A percentile compares a stretch with the other conserved stretches of the same genome.
Evolutionary conservation across 805 yeast species (phyloP).

Genomic region (Metschnikowia borealis): DNA sequence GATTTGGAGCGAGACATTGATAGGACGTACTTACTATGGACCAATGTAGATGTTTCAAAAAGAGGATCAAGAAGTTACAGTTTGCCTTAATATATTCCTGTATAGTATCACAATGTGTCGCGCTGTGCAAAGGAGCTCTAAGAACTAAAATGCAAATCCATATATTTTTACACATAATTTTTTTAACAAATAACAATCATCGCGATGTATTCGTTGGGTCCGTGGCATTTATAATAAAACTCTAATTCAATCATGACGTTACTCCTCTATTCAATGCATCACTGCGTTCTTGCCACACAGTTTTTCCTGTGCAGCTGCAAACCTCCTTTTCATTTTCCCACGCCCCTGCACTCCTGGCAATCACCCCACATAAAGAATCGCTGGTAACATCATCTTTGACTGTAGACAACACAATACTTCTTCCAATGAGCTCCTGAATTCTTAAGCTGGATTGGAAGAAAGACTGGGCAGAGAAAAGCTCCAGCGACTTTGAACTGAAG

Average conservation of each 20-base stretch:
- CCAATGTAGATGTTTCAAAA: not conserved
- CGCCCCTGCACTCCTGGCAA: slow-evolving; percentile 94
- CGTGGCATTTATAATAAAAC: not conserved
- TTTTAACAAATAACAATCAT: not conserved
- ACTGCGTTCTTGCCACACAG: slow-evolving; percentile 89
- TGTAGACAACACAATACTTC: slow-evolving; percentile 52
- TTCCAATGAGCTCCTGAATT: slow-evolving; percentile 64
- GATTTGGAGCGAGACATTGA: slow-evolving; percentile 3
- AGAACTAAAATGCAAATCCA: not conserved
- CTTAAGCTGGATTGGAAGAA: slow-evolving; percentile 42
- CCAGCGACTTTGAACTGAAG: slow-evolving; percentile 6
- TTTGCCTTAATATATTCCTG: not conserved
- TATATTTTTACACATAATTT: not conserved
- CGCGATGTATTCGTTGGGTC: not conserved
- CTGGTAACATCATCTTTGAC: slow-evolving; percentile 35
- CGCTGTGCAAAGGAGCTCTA: not conserved
- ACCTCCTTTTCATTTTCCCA: slow-evolving; percentile 95
- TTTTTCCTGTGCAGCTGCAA: slow-evolving; percentile 92
- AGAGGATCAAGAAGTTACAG: not conserved
- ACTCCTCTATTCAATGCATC: slow-evolving; percentile 69
- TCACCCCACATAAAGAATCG: slow-evolving; percentile 69
- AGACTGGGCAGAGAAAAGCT: slow-evolving; percentile 30
- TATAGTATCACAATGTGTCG: not conserved
- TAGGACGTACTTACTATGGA: not conserved
- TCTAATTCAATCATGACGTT: slow-evolving; percentile 14